These are phyloP conservation scores for Scheffersomyces quercinus DNA, from an alignment of 1,139 yeast genomes.

Conservation along the genomic window DNA sequence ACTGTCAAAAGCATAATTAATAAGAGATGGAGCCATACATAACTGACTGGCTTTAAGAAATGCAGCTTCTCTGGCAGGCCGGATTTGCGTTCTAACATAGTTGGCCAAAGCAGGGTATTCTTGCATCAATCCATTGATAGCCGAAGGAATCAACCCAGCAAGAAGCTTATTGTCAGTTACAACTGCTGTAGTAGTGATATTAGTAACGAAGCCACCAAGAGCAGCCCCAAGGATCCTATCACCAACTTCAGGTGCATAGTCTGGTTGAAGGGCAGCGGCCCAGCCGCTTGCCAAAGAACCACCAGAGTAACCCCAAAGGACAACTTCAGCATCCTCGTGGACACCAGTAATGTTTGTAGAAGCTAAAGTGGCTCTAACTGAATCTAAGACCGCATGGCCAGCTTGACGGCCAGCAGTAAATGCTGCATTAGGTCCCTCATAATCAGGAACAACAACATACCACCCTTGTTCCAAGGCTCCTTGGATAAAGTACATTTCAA, in stretches of 20 bases:
- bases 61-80: constrained; percentile 1
- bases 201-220: constrained; percentile 17
- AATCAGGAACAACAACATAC: constrained; percentile 21
- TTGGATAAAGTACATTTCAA: constrained; percentile 25
- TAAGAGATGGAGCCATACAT: constrained; percentile 6
- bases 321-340: constrained; percentile 13
- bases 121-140: constrained; percentile 25
- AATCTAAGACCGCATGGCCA: constrained; percentile 30
- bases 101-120: constrained; percentile 25
- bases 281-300: constrained; percentile 21
- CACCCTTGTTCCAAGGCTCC: constrained; percentile 18
- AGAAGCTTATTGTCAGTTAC: constrained; percentile 24
- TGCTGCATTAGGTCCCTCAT: constrained; percentile 27
- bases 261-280: constrained; percentile 20
- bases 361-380: constrained; percentile 21
- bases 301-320: constrained; percentile 22
- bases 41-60: constrained; percentile 3
- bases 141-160: constrained; percentile 28
- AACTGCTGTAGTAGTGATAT: constrained; percentile 22
- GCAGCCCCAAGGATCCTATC: constrained; percentile 16
- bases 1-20: constrained; percentile 11
- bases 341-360: constrained; percentile 14
- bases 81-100: constrained; percentile 4
- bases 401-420: constrained; percentile 31
- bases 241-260: constrained; percentile 20